Evolutionary conservation across 78 protist species (phyloP), one percentile per base, ranked within the genome.

Genomic region (Pelomyxa schiedti): DNA sequence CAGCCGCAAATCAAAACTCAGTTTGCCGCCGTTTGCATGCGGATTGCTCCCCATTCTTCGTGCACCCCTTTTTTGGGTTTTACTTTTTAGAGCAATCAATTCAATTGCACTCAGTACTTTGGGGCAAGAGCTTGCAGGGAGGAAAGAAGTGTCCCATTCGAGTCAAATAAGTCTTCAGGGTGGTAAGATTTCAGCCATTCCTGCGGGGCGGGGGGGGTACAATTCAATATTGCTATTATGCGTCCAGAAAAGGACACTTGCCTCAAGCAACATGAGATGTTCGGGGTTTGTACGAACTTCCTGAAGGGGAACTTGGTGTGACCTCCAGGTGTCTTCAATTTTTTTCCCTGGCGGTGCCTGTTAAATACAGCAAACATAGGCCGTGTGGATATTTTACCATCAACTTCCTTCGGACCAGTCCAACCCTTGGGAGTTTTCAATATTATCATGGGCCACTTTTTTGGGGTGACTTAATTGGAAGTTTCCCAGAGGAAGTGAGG

Each of bases 391-490:
- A n/a, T n/a, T n/a, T n/a, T n/a, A 24, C 75, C 75, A 36, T 71
- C 75, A 28, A 71, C 52, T 0, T 6, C 41, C 7, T 2, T 22
- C 24, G 75, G 75, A 4, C 75, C 75, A 36, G 75, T 71, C 75
- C 75, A 71, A 4, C 75, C 75, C 52, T 71, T 71, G 75, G 75
- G 75, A 16, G 42, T 71, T 8, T 38, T 36, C 2, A 71, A 32
- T 26, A 71, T 64, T 32, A 71, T 40, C 64, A 71, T 36, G 8
- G 75, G 75, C 75, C 75, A 71, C 7, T 5, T 4, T 16, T 16
- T 24, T n/a, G n/a, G n/a, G 22, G 47, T 8, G 5, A 22, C 37
- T 32, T 70, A 58, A 1, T 41, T 29, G 40, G 8, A 58, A 3
- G 75, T 8, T 16, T 9, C 7, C 42, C 42, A 16, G 58, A 5